Base-by-base conservation (phyloP, 495 filamentous ascomycete species). In the Aspergillus coremiiformis region DNA sequence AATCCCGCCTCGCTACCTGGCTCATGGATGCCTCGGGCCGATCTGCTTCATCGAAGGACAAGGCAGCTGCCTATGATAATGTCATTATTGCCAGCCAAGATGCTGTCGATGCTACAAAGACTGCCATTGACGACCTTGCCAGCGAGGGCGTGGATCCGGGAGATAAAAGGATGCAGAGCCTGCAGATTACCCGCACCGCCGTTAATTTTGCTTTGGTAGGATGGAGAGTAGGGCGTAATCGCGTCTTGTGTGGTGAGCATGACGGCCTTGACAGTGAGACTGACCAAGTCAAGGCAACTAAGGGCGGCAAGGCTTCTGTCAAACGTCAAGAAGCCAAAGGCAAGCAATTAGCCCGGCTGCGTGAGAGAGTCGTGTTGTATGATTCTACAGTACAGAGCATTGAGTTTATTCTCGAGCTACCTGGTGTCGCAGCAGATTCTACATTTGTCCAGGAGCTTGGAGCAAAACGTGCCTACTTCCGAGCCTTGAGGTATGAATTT, bases 201-300 rank as follows among this genome's bases (percentile, higher is more conserved):
- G 88, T 96, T 23, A 94, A 94, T 66, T 97, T 92, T 63, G 85
- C 84, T 56, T 78, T 96, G 66, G 83, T 99, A 42, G 89, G 87
- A 61, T 97, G 92, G 94, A 79, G 93, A 60, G 85, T 96, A 53
- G 94, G 90, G 30, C 84, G 94, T 37, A 97, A 99, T 63, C 78
- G 93, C 45, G 84, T 94, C 0, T 73, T 99, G 27, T 86, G 88
- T 50, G 90, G 90, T 29, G 74, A 81, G 32, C 75, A 84, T 49
- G 89, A 96, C 57, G 90, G 89, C 5, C 76, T 86, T 9, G 61
- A 74, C 3, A 72, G 87, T 35, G 76, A 84, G 22, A 68, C 77
- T 12, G 76, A 80, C 46, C 72, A 80, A 26, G 65, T 69, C 15
- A 76, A 79, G 44, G 65, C 68, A 17, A 64, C 65, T 3, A 73